Evolutionary conservation across 169 alveolate species (phyloP), one percentile per base, ranked within the genome.

Genomic region (Perkinsus chesapeaki): DNA sequence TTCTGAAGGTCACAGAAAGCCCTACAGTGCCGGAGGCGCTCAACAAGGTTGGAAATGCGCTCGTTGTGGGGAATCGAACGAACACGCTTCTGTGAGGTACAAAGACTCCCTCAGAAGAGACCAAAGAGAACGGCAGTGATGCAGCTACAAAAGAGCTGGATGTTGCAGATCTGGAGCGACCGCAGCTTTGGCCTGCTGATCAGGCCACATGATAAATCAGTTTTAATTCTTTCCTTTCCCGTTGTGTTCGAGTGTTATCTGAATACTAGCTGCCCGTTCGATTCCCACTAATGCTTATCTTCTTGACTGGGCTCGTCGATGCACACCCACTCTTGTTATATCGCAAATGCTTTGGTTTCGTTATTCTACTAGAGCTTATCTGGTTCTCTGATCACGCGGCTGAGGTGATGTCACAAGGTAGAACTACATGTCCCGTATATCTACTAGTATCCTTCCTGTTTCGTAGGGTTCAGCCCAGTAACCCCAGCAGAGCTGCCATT

Each of bases 301-400:
- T 27, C 37, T 34, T 60, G 31, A 60, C 82, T 34, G 82, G 82
- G 7, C 82, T 27, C 37, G 23, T 7, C 82, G 82, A 60, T 34
- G 82, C 31, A 7, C 36, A 34, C 3, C 82, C 82, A 34, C 27
- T 60, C 82, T 20, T 60, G 82, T 34, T 60, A 34, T 60, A 60
- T 60, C 82, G 82, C 37, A 60, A 34, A 23, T 60, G 82, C 82
- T 60, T 60, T 60, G 82, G 82, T 16, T 60, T 60, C 27, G 82
- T 60, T 23, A 60, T 60, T 0, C 36, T 60, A 60, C 31, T 60
- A 60, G 82, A 60, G 82, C 82, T 60, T 16, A 27, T 60, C 7
- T 60, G 82, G 82, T 60, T 60, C 82, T 60, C 82, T 16, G 82
- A 60, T 60, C 82, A 60, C 82, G 82, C 82, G 37, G 82, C 82